Evolutionary conservation across 495 filamentous ascomycete genomes (phyloP).

Genomic region (Massariosphaeria phaeospora): DNA sequence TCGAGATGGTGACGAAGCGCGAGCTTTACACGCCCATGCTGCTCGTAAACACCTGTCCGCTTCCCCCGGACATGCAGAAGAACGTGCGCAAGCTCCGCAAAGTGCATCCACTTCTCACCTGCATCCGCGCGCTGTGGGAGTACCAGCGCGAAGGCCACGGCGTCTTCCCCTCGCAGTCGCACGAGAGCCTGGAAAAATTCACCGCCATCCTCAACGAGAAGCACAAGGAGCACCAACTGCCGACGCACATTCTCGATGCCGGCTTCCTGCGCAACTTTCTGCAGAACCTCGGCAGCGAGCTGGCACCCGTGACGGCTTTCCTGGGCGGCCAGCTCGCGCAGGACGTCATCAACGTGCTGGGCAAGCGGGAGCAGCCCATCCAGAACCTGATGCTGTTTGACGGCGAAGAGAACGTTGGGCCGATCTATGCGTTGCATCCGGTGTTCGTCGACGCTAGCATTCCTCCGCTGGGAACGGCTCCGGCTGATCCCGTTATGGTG

Average conservation of each 20-base stretch:
- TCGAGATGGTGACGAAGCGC: slow-evolving; percentile 87
- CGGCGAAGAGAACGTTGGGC: slow-evolving; percentile 69
- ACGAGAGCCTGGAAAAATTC: slow-evolving; percentile 52
- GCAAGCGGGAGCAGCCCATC: slow-evolving; percentile 82
- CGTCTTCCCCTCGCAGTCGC: slow-evolving; percentile 53
- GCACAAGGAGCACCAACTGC: slow-evolving; percentile 71
- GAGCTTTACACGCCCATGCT: slow-evolving; percentile 80
- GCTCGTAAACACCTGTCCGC: slow-evolving; percentile 67
- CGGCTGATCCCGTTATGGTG: background rate
- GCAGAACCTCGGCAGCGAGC: slow-evolving; percentile 72
- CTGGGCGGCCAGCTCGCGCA: slow-evolving; percentile 86
- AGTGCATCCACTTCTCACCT: slow-evolving; percentile 75
- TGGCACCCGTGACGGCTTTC: slow-evolving; percentile 84
- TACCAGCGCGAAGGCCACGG: slow-evolving; percentile 55
- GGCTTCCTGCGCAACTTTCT: slow-evolving; percentile 78
- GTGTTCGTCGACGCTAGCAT: slow-evolving; percentile 42
- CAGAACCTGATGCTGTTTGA: slow-evolving; percentile 94
- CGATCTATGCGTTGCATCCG: slow-evolving; percentile 78
- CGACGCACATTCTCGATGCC: slow-evolving; percentile 66
- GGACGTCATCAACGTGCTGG: slow-evolving; percentile 94
- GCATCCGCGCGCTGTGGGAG: slow-evolving; percentile 78
- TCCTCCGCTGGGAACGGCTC: background rate
- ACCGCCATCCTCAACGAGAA: slow-evolving; percentile 70
- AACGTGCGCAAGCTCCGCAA: slow-evolving; percentile 62
- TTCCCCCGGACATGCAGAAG: slow-evolving; percentile 64